These are phyloP conservation scores for Pseudogymnoascus verrucosus DNA, from an alignment of 2,329 filamentous ascomycete genomes.

Conservation along the genomic window DNA sequence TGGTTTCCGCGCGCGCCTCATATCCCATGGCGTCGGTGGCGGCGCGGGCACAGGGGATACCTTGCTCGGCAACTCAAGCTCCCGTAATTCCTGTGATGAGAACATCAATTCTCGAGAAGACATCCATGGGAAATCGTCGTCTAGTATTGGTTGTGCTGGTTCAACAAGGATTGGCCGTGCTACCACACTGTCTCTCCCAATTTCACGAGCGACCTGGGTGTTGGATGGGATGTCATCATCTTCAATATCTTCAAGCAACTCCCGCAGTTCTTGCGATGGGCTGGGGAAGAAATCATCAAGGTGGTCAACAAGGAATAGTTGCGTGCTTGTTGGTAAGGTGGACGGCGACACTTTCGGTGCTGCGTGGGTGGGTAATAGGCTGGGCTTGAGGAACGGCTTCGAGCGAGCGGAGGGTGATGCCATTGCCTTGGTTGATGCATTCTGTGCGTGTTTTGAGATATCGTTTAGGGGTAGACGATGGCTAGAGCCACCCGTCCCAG, in stretches of 20 bases:
- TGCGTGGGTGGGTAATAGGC: slow-evolving; percentile 11
- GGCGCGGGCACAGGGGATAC: background rate
- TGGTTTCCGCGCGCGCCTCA: slow-evolving; percentile 5
- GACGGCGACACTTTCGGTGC: background rate
- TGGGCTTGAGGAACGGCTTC: background rate
- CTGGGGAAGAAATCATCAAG: slow-evolving; percentile 48
- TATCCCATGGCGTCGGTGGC: background rate
- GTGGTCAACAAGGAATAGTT: slow-evolving; percentile 42
- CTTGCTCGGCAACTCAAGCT: slow-evolving; percentile 29
- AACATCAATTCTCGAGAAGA: slow-evolving; percentile 35
- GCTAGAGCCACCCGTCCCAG: background rate
- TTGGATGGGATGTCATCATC: slow-evolving; percentile 21
- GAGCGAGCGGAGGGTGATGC: background rate
- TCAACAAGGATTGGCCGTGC: background rate
- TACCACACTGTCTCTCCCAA: slow-evolving; percentile 14
- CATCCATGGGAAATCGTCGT: background rate
- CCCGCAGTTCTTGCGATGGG: slow-evolving; percentile 47
- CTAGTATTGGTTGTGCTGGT: background rate
- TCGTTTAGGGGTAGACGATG: background rate
- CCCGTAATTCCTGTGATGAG: slow-evolving; percentile 40
- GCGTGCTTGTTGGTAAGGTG: slow-evolving; percentile 36
- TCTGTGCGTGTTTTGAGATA: background rate
- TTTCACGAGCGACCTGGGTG: slow-evolving; percentile 19
- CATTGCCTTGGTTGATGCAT: background rate
- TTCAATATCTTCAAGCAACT: slow-evolving; percentile 37